phyloP scores from a whole-genome alignment of 441 rosid genomes.

The Populus trichocarpa region DNA sequence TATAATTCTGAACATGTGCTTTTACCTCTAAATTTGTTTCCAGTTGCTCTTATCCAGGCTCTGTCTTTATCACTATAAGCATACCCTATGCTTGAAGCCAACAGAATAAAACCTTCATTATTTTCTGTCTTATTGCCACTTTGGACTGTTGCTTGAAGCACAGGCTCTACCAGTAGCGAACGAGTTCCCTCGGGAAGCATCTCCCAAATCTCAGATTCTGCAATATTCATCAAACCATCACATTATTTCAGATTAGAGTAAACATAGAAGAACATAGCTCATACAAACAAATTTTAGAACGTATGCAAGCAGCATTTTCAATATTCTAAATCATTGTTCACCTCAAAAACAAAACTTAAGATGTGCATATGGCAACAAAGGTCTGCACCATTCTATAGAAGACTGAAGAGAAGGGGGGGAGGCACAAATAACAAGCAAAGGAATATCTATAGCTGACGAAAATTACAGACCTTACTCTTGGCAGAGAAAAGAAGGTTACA shows the following conservation, averaged over 20 bases:
- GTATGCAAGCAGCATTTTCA: not conserved
- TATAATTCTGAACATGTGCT: slow-evolving; percentile 20
- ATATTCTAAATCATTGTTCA: not conserved
- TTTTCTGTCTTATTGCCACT: slow-evolving; percentile 23
- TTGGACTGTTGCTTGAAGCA: slow-evolving; percentile 28
- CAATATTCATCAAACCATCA: slow-evolving; percentile 21
- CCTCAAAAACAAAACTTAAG: too few relatives aligned
- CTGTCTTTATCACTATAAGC: slow-evolving; percentile 75
- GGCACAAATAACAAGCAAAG: not conserved
- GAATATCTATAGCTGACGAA: not conserved
- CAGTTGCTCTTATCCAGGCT: slow-evolving; percentile 75
- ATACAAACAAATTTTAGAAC: slow-evolving; percentile 1
- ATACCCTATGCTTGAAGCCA: slow-evolving; percentile 69
- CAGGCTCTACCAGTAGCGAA: slow-evolving; percentile 59
- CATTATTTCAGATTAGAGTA: not conserved
- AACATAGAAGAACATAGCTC: slow-evolving; percentile 1
- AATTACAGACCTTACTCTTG: too few relatives aligned
- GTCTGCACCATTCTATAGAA: not conserved
- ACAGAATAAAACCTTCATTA: slow-evolving; percentile 53
- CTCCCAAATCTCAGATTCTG: slow-evolving; percentile 57
- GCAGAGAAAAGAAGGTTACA: too few relatives aligned
- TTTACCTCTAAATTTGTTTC: slow-evolving; percentile 64
- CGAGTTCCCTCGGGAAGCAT: slow-evolving; percentile 46
- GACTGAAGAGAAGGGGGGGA: not conserved
- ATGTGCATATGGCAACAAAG: not conserved